A percentile compares a stretch with the other conserved stretches of the same genome.
These are phyloP conservation scores for Nepenthes gracilis DNA, from an alignment of 148 eudicot genomes.

Conservation along the genomic window DNA sequence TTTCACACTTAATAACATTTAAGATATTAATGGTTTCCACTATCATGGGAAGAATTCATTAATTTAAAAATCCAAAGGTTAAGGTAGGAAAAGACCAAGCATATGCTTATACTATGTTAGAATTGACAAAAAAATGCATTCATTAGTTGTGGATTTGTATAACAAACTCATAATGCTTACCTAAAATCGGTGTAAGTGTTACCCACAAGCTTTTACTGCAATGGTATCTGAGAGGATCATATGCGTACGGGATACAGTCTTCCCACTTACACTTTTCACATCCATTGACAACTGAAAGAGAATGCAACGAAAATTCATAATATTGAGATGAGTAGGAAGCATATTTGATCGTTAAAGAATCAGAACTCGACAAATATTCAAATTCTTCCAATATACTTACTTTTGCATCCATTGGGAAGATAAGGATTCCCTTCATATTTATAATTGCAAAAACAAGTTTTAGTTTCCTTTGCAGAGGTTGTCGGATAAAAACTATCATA, in stretches of 20 bases:
- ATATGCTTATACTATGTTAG: too few relatives aligned
- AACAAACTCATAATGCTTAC: neutral
- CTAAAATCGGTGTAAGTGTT: neutral
- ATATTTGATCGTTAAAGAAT: neutral
- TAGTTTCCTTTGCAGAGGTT: too few relatives aligned
- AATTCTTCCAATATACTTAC: neutral
- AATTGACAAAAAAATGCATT: too few relatives aligned
- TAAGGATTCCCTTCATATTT: constrained; percentile 14
- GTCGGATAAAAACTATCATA: too few relatives aligned
- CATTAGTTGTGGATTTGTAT: too few relatives aligned
- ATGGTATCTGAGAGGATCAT: neutral
- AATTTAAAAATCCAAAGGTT: too few relatives aligned
- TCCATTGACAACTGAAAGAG: neutral
- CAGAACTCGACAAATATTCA: neutral
- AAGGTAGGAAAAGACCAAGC: too few relatives aligned
- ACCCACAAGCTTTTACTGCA: neutral
- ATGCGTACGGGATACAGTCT: neutral
- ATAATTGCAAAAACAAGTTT: neutral
- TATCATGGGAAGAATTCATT: too few relatives aligned
- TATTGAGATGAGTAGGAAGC: too few relatives aligned
- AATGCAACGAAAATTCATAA: too few relatives aligned
- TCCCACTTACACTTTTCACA: neutral
- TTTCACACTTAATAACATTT: too few relatives aligned
- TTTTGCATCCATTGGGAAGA: constrained; percentile 14
- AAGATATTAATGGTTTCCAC: too few relatives aligned